Conservation (phyloP, 1,284 basidiomycete genomes). For the Anthracocystis panici-leucophaei region DNA sequence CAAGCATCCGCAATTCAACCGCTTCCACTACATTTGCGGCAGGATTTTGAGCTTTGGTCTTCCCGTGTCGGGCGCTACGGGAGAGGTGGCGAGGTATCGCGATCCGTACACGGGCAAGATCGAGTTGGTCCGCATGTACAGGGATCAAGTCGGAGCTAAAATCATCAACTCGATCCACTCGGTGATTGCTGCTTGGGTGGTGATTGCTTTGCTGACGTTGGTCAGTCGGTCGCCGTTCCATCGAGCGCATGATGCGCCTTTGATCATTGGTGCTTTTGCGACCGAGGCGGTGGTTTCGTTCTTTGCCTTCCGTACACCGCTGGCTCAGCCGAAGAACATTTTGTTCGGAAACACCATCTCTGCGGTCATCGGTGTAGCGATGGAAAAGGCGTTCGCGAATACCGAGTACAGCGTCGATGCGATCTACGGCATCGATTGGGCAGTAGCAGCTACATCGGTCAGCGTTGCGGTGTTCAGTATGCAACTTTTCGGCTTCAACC, state of each 20-base stretch:
- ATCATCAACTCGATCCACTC: slow-evolving; percentile 43
- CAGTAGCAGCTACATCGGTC: slow-evolving; percentile 35
- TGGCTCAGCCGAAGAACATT: slow-evolving; percentile 61
- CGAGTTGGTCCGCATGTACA: slow-evolving; percentile 36
- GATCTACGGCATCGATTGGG: slow-evolving; percentile 54
- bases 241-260: slow-evolving; percentile 34
- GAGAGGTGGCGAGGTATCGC: slow-evolving; percentile 28
- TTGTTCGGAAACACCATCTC: slow-evolving; percentile 58
- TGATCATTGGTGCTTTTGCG: slow-evolving; percentile 54
- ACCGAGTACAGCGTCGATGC: slow-evolving; percentile 46
- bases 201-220: slow-evolving; percentile 32
- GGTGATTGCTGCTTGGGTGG: slow-evolving; percentile 35
- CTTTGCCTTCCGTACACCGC: slow-evolving; percentile 45
- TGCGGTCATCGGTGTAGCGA: slow-evolving; percentile 54
- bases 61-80: slow-evolving; percentile 23
- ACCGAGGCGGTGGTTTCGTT: slow-evolving; percentile 64
- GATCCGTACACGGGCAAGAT: slow-evolving; percentile 35
- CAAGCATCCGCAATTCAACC: slow-evolving; percentile 26
- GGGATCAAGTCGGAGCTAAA: slow-evolving; percentile 26
- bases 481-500: slow-evolving; percentile 60
- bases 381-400: slow-evolving; percentile 47
- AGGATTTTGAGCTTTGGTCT: slow-evolving; percentile 37
- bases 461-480: slow-evolving; percentile 49
- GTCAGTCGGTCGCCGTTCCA: slow-evolving; percentile 34
- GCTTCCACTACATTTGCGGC: slow-evolving; percentile 42